phyloP scores from a whole-genome alignment of 345 rosid species.

The Luvunga scandens region DNA sequence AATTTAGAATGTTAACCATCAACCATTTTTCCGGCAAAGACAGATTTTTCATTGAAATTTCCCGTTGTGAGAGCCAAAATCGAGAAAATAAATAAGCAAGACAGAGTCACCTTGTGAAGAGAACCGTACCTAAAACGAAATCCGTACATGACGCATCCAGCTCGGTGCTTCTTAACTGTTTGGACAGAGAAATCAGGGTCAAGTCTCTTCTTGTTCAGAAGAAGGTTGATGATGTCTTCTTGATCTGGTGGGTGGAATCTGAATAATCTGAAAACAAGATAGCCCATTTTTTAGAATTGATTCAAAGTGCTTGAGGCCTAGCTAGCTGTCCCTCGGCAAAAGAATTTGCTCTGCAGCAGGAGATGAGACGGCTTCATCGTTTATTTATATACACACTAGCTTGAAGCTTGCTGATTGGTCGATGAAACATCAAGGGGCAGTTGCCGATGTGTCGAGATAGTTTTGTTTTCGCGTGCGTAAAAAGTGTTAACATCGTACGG shows the following conservation, averaged over 20 bases:
- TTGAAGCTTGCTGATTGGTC: conserved; percentile 11
- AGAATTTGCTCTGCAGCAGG: no score
- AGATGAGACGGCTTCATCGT: no score
- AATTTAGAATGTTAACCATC: not conserved
- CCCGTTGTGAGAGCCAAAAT: not conserved
- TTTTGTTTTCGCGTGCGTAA: not conserved
- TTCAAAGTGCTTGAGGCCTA: no score
- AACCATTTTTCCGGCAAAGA: not conserved
- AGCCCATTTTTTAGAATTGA: no score
- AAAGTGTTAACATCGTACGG: not conserved
- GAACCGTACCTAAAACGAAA: not conserved
- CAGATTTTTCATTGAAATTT: no score
- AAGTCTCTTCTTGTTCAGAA: conserved; percentile 9
- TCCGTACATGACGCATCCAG: not conserved
- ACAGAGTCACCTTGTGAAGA: not conserved
- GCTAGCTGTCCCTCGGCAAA: no score
- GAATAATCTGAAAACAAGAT: no score
- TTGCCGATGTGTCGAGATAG: no score
- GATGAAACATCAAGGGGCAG: no score
- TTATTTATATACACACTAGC: conserved; percentile 1
- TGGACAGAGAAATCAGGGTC: no score
- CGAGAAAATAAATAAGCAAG: not conserved
- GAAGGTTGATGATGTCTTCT: conserved; percentile 31
- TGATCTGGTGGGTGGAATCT: not conserved
- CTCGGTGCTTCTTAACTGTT: not conserved